Evolutionary conservation across 306 rosid species (phyloP).

Genomic region (Dalbergia oliveri): DNA sequence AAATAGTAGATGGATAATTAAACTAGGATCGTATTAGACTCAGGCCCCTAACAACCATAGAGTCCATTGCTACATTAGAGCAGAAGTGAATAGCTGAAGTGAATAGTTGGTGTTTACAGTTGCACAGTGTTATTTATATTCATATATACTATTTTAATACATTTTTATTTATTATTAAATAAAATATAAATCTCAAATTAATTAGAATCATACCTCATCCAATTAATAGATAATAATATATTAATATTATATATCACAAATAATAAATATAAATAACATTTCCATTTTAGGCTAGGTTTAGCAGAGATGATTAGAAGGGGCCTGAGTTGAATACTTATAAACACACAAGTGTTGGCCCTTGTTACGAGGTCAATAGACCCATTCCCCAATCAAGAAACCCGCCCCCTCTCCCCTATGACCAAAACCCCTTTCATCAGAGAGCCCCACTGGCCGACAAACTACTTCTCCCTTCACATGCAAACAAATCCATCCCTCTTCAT

Average conservation of each 20-base stretch:
- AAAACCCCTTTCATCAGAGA: conserved; percentile 40
- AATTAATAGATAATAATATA: too few species aligned
- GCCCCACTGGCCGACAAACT: conserved; percentile 66
- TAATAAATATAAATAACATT: too few species aligned
- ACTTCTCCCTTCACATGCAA: conserved; percentile 70
- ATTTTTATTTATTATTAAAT: too few species aligned
- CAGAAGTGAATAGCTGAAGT: too few species aligned
- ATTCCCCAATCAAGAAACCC: conserved; percentile 54
- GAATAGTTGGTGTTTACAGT: background rate
- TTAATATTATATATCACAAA: too few species aligned
- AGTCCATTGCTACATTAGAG: background rate
- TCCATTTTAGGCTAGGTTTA: conserved; percentile 43
- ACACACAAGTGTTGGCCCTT: conserved; percentile 51
- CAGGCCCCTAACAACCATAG: background rate
- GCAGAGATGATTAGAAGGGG: conserved; percentile 34
- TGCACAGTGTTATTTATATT: too few species aligned
- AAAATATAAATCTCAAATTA: too few species aligned
- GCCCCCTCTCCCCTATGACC: conserved; percentile 38
- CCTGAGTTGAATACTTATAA: conserved; percentile 27
- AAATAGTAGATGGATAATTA: background rate
- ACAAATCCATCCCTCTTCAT: conserved; percentile 41
- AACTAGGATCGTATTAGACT: conserved; percentile 17
- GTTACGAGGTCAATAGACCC: conserved; percentile 67
- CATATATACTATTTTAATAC: too few species aligned
- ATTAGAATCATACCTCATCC: too few species aligned